These are phyloP conservation scores for Phalaenopsis aphrodite DNA, from an alignment of 106 monocot genomes.

Conservation along the genomic window DNA sequence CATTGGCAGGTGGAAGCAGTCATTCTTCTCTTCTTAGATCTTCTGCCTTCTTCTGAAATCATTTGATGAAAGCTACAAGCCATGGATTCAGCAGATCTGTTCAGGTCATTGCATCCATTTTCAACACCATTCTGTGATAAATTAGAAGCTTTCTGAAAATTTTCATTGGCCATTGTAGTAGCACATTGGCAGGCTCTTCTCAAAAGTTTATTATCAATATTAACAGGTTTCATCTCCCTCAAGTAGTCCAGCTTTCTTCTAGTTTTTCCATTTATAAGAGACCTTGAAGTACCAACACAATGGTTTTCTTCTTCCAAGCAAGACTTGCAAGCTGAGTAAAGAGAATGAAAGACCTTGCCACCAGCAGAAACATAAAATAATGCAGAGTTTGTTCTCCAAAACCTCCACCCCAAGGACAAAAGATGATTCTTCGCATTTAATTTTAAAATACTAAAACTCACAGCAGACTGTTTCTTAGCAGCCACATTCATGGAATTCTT, in stretches of 20 bases:
- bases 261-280: constrained; percentile 1
- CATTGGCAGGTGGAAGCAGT: not conserved
- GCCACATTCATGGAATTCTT: constrained; percentile 2
- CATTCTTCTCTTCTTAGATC: constrained; percentile 19
- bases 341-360: constrained; percentile 33
- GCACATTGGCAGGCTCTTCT: not conserved
- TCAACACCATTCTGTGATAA: not conserved
- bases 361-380: constrained; percentile 34
- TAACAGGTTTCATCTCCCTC: not conserved
- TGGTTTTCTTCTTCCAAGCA: constrained; percentile 15
- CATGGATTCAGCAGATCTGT: not conserved
- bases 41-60: constrained; percentile 1
- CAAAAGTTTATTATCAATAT: not conserved
- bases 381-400: constrained; percentile 22
- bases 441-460: constrained; percentile 8
- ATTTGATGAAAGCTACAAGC: constrained; percentile 9
- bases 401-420: constrained; percentile 37
- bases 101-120: not conserved
- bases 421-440: constrained; percentile 43
- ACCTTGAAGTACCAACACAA: not conserved
- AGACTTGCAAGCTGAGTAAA: constrained; percentile 37
- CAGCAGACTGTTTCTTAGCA: not conserved
- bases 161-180: not conserved
- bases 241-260: not conserved
- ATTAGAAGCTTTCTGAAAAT: not conserved